Evolutionary conservation across 306 rosid species (phyloP), one percentile per base, ranked within the genome.

Genomic region (Quercus glauca): DNA sequence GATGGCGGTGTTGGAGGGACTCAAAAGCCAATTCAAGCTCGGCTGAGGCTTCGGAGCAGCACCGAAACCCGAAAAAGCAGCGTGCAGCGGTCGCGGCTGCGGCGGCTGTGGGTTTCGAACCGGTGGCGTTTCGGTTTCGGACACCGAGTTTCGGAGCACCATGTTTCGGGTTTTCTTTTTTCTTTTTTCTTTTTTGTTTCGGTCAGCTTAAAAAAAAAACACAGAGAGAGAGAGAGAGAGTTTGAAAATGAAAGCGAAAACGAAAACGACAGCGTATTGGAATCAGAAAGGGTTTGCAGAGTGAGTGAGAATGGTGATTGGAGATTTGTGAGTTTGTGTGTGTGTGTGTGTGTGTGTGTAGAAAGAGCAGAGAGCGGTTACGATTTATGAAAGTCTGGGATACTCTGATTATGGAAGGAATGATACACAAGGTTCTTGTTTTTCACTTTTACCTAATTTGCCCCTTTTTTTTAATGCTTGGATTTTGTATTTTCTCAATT

Each of bases 21-120:
- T 76, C 58, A 43, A 59, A 17, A 85, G 37, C 89, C 86, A 86
- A 55, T 80, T 86, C n/a, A 80, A 64, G 18, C 57, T 56, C 28
- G 80, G 55, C 43, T 19, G 78, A 3, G 73, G 29, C 73, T 86
- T 80, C 3, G 78, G 18, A 31, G 45, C 45, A 41, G 45, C 12
- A 41, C 45, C 45, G 45, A 7, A 41, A 41, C 45, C 45, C 45
- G 45, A 41, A 41, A 41, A 41, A 8, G 45, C 45, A 11, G 45
- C 45, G 11, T 41, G 45, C 3, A 12, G 45, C 45, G 10, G 45
- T 9, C 45, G 3, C 45, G 11, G 45, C 45, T 8, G 45, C 11
- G 45, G 45, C 11, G 76, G 56, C 9, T 13, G 14, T 49, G 53
- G 53, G 0, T 17, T 17, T 13, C 53, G 53, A 49, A 13, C 5